These are phyloP conservation scores for Ceratocystis alfenasii DNA, from an alignment of 2,329 filamentous ascomycete genomes.

Conservation along the genomic window DNA sequence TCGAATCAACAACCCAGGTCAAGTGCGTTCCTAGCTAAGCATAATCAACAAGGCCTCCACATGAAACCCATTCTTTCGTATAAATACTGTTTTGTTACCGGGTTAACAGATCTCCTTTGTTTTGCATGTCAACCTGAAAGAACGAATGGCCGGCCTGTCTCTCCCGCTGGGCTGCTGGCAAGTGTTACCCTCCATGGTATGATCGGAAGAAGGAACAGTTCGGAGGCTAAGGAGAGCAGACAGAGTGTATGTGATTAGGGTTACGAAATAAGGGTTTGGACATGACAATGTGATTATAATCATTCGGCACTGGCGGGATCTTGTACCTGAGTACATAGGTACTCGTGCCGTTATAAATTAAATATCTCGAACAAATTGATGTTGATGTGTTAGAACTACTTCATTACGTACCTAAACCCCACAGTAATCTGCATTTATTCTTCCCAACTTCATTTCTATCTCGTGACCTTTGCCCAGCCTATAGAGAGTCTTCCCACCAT, in stretches of 20 bases:
- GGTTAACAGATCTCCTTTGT: neutral
- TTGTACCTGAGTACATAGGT: no score
- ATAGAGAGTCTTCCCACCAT: neutral
- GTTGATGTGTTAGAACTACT: no score
- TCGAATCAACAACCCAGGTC: no score
- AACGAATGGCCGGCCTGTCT: neutral
- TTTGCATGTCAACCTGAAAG: slow-evolving; percentile 3
- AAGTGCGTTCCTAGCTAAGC: neutral
- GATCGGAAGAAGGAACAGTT: neutral
- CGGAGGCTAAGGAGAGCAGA: no score
- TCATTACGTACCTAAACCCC: no score
- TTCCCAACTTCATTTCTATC: neutral
- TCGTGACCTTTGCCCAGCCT: neutral
- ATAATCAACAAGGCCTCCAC: neutral
- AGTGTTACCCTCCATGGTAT: neutral
- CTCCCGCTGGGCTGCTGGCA: neutral
- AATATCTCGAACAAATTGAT: no score
- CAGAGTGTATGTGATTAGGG: no score
- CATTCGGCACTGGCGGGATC: no score
- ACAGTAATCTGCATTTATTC: neutral
- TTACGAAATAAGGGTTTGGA: no score
- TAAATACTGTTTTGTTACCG: neutral
- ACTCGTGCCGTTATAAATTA: no score
- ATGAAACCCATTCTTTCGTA: slow-evolving; percentile 4
- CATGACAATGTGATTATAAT: no score